Evolutionary conservation across 129 eudicot genomes (phyloP).

Genomic region (Artemisia annua): DNA sequence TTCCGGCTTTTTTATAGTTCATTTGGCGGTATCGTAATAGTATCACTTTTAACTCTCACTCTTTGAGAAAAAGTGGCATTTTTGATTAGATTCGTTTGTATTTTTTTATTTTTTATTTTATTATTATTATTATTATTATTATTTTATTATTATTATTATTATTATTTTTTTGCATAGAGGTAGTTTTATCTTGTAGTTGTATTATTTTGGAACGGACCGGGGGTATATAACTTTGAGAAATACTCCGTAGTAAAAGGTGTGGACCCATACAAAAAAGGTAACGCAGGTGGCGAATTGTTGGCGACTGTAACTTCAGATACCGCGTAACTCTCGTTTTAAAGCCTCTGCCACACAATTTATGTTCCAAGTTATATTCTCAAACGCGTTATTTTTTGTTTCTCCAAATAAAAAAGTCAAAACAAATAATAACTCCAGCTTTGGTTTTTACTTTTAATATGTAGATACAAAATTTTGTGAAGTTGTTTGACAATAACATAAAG

Average conservation of each 20-base stretch:
- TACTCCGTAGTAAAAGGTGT: background rate
- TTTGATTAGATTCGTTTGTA: no score
- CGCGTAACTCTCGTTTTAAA: conserved; percentile 18
- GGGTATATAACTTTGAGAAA: background rate
- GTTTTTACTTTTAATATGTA: background rate
- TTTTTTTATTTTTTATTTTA: no score
- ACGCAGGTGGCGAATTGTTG: conserved; percentile 31
- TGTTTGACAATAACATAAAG: background rate
- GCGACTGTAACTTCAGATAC: conserved; percentile 30
- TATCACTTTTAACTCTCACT: no score
- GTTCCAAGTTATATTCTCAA: conserved; percentile 7
- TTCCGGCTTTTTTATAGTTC: no score
- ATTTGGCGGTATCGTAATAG: no score
- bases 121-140: no score
- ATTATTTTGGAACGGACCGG: no score
- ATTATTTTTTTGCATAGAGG: no score
- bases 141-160: no score
- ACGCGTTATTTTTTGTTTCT: conserved; percentile 21
- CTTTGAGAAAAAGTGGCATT: no score
- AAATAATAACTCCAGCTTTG: background rate
- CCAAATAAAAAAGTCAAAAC: background rate
- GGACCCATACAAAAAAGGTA: background rate
- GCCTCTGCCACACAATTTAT: background rate
- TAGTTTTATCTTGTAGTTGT: no score
- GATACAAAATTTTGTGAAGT: no score